Base-by-base conservation (phyloP, 2,329 filamentous ascomycete genomes). In the Colletotrichum tropicicola region DNA sequence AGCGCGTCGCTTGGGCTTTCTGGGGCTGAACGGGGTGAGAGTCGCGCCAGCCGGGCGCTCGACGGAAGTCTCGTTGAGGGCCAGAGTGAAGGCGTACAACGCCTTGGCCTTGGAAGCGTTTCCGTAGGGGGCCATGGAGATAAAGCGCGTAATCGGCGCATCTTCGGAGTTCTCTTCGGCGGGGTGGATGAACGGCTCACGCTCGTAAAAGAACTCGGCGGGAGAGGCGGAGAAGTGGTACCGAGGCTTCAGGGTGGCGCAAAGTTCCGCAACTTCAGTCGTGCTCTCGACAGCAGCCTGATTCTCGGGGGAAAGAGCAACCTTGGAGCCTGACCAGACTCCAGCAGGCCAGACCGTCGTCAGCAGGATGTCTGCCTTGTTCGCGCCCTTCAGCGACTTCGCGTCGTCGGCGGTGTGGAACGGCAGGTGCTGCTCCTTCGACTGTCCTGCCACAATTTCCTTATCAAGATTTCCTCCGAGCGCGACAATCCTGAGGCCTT, bases 101-200 rank as follows among this genome's bases (percentile, higher is more conserved):
- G 90, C 88, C 75, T 95, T 98, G 52, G 92, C 89, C 77, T 97
- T 97, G 19, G 83, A 81, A 0, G 85, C 68, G 72, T 97, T 97
- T 60, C 89, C 92, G 72, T 88, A 94, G 0, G 91, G 85, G 0
- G 94, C 94, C 56, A 98, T 82, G 56, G 94, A 97, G 71, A 98
- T 92, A 80, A 99, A 99, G 17, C 96, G 89, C 1, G 96, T 98
- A 9, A 97, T 78, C 1, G 83, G 80, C 68, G 85, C 85, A 21
- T 82, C 78, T 60, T 89, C 84, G 6, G 75, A 70, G 0, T 80
- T 80, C 13, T 79, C 78, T 37, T 77, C 75, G 6, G 78, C 70
- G 2, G 86, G 83, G 74, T 97, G 91, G 73, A 96, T 90, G 80
- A 98, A 99, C 0, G 95, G 93, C 77, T 98, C 96, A 59, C 96